phyloP scores from a whole-genome alignment of 2,329 filamentous ascomycete species.

The Fusarium devonianum region DNA sequence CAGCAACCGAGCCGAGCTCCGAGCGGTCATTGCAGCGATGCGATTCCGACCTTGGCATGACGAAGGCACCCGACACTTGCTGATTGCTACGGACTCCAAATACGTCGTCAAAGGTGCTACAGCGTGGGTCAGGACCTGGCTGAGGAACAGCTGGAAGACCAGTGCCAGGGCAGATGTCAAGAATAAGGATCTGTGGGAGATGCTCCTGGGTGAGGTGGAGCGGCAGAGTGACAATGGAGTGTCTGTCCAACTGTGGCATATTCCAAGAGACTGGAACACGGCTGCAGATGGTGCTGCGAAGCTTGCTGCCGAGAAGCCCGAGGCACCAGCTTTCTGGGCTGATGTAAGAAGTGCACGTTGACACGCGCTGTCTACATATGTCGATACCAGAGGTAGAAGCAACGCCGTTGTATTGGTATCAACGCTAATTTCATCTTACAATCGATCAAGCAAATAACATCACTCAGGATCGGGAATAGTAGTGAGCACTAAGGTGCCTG shows the following conservation, averaged over 20 bases:
- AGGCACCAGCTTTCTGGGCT: too few species aligned
- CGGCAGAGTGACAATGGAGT: slow-evolving; percentile 40
- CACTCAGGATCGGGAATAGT: too few species aligned
- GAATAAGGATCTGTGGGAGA: slow-evolving; percentile 62
- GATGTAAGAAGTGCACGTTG: too few species aligned
- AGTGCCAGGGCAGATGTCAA: slow-evolving; percentile 47
- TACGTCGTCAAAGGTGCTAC: slow-evolving; percentile 21
- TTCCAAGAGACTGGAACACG: slow-evolving; percentile 53
- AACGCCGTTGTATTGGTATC: too few species aligned
- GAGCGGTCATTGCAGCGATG: slow-evolving; percentile 16
- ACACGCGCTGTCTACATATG: too few species aligned
- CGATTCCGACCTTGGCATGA: slow-evolving; percentile 31
- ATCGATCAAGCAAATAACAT: too few species aligned
- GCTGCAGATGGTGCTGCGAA: slow-evolving; percentile 53
- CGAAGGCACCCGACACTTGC: slow-evolving; percentile 46
- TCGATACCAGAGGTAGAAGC: too few species aligned
- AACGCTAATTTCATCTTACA: too few species aligned
- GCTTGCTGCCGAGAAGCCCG: slow-evolving; percentile 30
- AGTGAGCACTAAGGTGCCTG: too few species aligned
- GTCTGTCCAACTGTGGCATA: slow-evolving; percentile 55
- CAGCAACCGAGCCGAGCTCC: slow-evolving; percentile 50
- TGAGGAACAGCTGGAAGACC: slow-evolving; percentile 54
- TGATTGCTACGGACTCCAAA: slow-evolving; percentile 47
- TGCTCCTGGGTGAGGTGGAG: slow-evolving; percentile 52
- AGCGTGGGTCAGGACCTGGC: slow-evolving; percentile 9